A percentile compares a stretch with the other conserved stretches of the same genome.
phyloP scores from a whole-genome alignment of 257 asterid species.

The Solanum pennellii region DNA sequence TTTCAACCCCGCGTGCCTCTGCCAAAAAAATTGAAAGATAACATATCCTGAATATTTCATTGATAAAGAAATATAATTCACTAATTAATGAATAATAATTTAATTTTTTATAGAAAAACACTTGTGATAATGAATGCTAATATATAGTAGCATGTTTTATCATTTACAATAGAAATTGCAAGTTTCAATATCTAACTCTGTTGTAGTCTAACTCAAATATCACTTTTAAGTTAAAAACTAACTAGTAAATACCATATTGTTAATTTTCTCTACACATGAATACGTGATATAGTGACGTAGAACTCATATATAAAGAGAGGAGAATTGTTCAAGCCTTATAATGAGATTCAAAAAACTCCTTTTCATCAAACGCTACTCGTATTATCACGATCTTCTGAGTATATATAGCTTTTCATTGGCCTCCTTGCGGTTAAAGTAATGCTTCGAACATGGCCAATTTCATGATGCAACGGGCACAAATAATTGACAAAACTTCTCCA shows the following conservation, averaged over 20 bases:
- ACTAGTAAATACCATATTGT: background rate
- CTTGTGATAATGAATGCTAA: background rate
- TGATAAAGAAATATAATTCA: background rate
- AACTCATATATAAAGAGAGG: too few species aligned
- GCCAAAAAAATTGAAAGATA: background rate
- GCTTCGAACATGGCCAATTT: background rate
- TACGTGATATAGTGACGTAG: too few species aligned
- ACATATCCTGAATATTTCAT: background rate
- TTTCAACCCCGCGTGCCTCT: background rate
- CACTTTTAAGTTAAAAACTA: background rate
- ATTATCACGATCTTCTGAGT: background rate
- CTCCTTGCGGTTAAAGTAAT: background rate
- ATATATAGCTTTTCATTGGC: background rate
- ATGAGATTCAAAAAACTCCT: fast-evolving
- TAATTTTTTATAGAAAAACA: too few species aligned
- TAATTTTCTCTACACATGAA: background rate
- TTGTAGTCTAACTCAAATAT: background rate
- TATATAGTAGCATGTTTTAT: background rate
- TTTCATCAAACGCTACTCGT: background rate
- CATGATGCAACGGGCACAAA: background rate
- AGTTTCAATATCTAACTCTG: background rate
- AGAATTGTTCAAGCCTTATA: background rate
- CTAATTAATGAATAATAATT: background rate
- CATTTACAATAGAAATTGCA: background rate
- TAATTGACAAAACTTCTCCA: background rate